Percentiles rank a stretch among this genome's conserved stretches.
Conservation (phyloP, 306 rosid species). For the Begonia fuchsioides region DNA sequence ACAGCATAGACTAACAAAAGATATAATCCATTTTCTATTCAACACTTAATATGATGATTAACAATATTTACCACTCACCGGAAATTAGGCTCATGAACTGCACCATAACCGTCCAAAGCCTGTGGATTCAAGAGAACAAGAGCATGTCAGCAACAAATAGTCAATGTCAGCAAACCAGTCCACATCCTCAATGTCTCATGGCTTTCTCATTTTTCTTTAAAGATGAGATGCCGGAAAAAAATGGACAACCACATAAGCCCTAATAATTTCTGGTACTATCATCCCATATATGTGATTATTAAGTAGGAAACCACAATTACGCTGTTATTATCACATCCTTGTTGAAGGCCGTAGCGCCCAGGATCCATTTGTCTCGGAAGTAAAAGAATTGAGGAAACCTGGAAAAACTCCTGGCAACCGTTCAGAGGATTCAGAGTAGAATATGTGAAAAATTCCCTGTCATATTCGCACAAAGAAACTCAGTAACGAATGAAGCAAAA, state of each 20-base stretch:
- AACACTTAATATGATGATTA: neutral
- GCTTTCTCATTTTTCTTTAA: slow-evolving; percentile 70
- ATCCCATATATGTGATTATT: slow-evolving; percentile 93
- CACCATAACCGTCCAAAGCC: slow-evolving; percentile 98
- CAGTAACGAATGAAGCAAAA: slow-evolving; percentile 62
- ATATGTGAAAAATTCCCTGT: slow-evolving; percentile 62
- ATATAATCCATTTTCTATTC: too few species aligned
- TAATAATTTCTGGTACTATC: slow-evolving; percentile 78
- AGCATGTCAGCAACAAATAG: slow-evolving; percentile 92
- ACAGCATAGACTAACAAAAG: too few species aligned
- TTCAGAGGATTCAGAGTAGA: slow-evolving; percentile 37
- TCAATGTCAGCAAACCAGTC: slow-evolving; percentile 99
- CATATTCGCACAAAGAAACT: slow-evolving; percentile 72
- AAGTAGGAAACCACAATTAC: slow-evolving; percentile 99
- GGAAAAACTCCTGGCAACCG: slow-evolving; percentile 22
- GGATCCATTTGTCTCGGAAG: slow-evolving; percentile 87
- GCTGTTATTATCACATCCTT: slow-evolving; percentile 99
- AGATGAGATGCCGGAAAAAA: slow-evolving; percentile 57
- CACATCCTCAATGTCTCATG: slow-evolving; percentile 89
- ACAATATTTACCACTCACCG: slow-evolving; percentile 59
- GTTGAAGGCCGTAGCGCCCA: slow-evolving; percentile 88
- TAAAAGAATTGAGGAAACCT: slow-evolving; percentile 24
- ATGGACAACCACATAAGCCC: slow-evolving; percentile 66
- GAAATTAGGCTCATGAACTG: slow-evolving; percentile 73
- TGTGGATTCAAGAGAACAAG: slow-evolving; percentile 99